Conservation (phyloP, 164 flowering plant genomes). For the Taxillus chinensis region DNA sequence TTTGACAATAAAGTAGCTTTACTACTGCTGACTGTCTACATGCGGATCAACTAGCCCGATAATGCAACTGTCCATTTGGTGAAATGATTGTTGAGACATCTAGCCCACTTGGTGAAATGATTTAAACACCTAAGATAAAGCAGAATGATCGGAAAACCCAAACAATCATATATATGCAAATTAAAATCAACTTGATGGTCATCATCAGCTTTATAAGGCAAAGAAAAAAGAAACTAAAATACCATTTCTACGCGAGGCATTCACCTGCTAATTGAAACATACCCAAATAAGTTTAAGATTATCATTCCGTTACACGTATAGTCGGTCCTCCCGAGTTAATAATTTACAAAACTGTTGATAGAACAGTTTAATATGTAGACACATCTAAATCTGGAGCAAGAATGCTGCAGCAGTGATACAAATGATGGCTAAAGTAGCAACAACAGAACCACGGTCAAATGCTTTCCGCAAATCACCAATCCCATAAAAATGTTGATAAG, state of each 20-base stretch:
- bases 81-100: no score
- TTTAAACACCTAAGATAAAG: no score
- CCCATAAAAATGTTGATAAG: constrained; percentile 72
- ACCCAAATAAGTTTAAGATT: no score
- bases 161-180: neutral
- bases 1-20: constrained; percentile 9
- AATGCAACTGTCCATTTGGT: no score
- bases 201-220: no score
- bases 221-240: no score
- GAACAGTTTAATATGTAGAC: neutral
- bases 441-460: constrained; percentile 62
- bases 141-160: no score
- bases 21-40: neutral
- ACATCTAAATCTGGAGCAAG: constrained; percentile 40
- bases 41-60: no score
- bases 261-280: no score
- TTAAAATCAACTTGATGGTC: neutral
- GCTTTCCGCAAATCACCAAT: constrained; percentile 52
- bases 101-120: no score
- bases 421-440: constrained; percentile 58
- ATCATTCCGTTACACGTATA: no score
- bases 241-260: no score
- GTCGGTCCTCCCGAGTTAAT: neutral
- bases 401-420: constrained; percentile 38
- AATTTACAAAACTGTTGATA: constrained; percentile 5